Percentiles rank a stretch among this genome's conserved stretches.
Conservation (phyloP, 139 green algal genomes). For the Picochlorum sp. region DNA sequence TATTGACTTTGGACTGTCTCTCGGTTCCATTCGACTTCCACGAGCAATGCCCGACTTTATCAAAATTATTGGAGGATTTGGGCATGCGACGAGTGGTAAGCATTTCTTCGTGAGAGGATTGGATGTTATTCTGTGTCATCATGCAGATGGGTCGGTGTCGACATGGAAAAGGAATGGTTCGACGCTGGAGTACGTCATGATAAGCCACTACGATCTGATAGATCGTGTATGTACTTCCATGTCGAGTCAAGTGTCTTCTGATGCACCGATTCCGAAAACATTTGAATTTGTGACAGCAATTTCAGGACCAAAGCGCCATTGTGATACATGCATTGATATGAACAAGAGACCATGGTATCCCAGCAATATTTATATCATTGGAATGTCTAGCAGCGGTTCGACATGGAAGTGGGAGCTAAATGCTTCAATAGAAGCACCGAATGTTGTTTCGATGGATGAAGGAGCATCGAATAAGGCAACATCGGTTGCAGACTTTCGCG, state of each 20-base stretch:
- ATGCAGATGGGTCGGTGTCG: constrained; percentile 34
- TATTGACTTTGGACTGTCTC: constrained; percentile 59
- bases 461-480: not conserved
- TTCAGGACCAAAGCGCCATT: not conserved
- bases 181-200: constrained; percentile 27
- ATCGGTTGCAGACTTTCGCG: not conserved
- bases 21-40: constrained; percentile 36
- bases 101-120: constrained; percentile 24
- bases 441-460: constrained; percentile 1
- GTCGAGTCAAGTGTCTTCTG: not conserved
- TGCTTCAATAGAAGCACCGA: not conserved
- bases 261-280: not conserved
- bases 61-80: constrained; percentile 53
- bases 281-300: not conserved
- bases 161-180: constrained; percentile 25
- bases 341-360: not conserved
- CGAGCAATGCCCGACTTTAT: constrained; percentile 33
- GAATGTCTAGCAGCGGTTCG: not conserved
- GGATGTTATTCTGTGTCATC: constrained; percentile 38
- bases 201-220: constrained; percentile 5
- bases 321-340: not conserved
- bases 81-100: constrained; percentile 17
- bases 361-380: not conserved
- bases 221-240: not conserved
- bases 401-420: not conserved